Percentiles rank a stretch among this genome's conserved stretches.
phyloP scores from a whole-genome alignment of 2,329 filamentous ascomycete species.

The Neobulgaria alba region DNA sequence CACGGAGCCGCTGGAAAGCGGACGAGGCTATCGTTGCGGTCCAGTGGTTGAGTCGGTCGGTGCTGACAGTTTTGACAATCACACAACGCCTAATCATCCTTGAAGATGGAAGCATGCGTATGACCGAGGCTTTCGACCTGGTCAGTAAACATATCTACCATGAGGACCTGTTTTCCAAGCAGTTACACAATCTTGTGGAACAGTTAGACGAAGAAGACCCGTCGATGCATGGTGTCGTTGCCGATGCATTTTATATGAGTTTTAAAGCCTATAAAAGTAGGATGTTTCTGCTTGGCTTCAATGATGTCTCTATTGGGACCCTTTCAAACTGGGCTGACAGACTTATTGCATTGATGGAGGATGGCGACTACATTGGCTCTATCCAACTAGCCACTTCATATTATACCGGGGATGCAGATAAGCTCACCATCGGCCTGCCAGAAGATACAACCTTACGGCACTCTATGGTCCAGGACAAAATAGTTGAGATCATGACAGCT shows the following conservation, averaged over 20 bases:
- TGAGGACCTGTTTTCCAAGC: slow-evolving; percentile 78
- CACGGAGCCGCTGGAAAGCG: slow-evolving; percentile 82
- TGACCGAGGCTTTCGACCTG: slow-evolving; percentile 91
- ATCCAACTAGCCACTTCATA: slow-evolving; percentile 88
- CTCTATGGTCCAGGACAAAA: slow-evolving; percentile 74
- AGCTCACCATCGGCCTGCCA: slow-evolving; percentile 85
- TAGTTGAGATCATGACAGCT: slow-evolving; percentile 87
- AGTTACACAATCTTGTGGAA: slow-evolving; percentile 78
- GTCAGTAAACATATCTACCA: slow-evolving; percentile 91
- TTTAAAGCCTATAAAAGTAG: slow-evolving; percentile 92
- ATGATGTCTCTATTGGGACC: slow-evolving; percentile 82
- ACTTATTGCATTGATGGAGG: slow-evolving; percentile 87
- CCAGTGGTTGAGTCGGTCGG: slow-evolving; percentile 92
- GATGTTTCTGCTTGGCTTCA: slow-evolving; percentile 87
- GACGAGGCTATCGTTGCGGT: slow-evolving; percentile 94
- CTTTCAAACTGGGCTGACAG: slow-evolving; percentile 97
- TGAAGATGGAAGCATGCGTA: slow-evolving; percentile 79
- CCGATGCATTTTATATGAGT: slow-evolving; percentile 97
- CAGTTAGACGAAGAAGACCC: slow-evolving; percentile 78
- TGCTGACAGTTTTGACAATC: slow-evolving; percentile 84
- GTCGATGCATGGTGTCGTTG: slow-evolving; percentile 90
- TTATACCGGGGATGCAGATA: slow-evolving; percentile 85
- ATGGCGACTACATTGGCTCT: slow-evolving; percentile 89
- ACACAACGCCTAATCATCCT: slow-evolving; percentile 88
- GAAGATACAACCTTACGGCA: slow-evolving; percentile 72